These are phyloP conservation scores for Paxillus involutus DNA, from an alignment of 768 basidiomycete genomes.

Conservation along the genomic window DNA sequence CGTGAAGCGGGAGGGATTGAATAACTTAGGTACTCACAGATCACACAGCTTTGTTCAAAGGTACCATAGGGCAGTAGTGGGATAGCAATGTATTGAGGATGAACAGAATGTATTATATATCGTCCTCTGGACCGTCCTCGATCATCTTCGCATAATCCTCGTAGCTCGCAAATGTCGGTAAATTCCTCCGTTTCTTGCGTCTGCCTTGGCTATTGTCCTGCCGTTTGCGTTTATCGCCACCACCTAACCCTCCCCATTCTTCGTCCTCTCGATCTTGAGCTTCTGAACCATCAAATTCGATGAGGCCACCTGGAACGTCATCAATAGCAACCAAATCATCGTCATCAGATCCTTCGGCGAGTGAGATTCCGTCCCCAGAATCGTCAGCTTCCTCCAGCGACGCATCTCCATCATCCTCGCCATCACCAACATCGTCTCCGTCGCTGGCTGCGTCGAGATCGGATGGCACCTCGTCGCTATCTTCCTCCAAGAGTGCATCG, in stretches of 20 bases:
- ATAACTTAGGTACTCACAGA: slow-evolving; percentile 15
- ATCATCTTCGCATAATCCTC: slow-evolving; percentile 87
- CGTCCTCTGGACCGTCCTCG: slow-evolving; percentile 49
- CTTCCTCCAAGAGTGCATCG: slow-evolving; percentile 40
- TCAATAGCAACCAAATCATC: slow-evolving; percentile 64
- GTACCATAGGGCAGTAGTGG: not conserved
- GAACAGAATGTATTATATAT: slow-evolving; percentile 13
- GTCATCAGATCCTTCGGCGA: slow-evolving; percentile 68
- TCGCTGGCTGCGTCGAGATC: slow-evolving; percentile 31
- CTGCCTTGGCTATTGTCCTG: slow-evolving; percentile 42
- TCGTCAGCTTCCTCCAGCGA: slow-evolving; percentile 21
- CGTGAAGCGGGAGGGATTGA: slow-evolving; percentile 27
- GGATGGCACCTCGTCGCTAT: slow-evolving; percentile 31
- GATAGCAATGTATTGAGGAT: not conserved
- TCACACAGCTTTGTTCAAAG: not conserved
- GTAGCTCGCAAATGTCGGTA: slow-evolving; percentile 85
- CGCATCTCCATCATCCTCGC: slow-evolving; percentile 32
- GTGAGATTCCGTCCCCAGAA: slow-evolving; percentile 48
- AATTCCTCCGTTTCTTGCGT: slow-evolving; percentile 63
- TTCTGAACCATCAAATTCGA: slow-evolving; percentile 60
- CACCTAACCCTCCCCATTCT: slow-evolving; percentile 38
- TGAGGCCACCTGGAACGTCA: slow-evolving; percentile 54
- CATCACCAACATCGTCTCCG: slow-evolving; percentile 33
- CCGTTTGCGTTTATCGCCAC: slow-evolving; percentile 55
- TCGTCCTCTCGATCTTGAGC: slow-evolving; percentile 24